phyloP scores from a whole-genome alignment of 768 basidiomycete genomes.

The Termitomyces sp. region DNA sequence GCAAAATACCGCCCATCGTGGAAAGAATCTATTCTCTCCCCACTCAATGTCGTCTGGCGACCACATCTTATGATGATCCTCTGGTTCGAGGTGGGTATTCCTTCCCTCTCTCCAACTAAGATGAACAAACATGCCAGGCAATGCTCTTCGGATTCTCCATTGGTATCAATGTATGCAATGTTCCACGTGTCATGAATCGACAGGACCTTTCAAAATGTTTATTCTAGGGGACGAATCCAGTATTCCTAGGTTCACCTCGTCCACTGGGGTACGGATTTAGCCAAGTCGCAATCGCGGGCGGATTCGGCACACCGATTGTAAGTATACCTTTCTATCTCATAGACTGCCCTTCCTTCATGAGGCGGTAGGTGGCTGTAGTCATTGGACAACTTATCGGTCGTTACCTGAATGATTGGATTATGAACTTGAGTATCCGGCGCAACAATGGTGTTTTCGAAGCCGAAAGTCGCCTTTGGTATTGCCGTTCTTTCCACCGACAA shows the following conservation, averaged over 20 bases:
- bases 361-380: conserved; percentile 28
- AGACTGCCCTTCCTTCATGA: background rate
- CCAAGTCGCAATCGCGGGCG: conserved; percentile 36
- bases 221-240: conserved; percentile 29
- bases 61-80: conserved; percentile 41
- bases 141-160: conserved; percentile 30
- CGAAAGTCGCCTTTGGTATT: conserved; percentile 46
- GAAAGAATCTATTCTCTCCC: conserved; percentile 29
- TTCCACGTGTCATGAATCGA: background rate
- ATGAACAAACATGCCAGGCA: conserved; percentile 6
- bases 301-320: conserved; percentile 37
- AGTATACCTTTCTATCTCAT: background rate
- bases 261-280: conserved; percentile 33
- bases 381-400: conserved; percentile 35
- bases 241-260: conserved; percentile 23
- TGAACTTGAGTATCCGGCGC: conserved; percentile 25
- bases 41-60: conserved; percentile 42
- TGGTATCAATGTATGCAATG: conserved; percentile 31
- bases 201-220: conserved; percentile 19
- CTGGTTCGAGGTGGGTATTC: conserved; percentile 32
- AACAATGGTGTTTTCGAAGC: conserved; percentile 40
- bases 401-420: conserved; percentile 35
- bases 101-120: background rate
- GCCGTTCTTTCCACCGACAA: background rate
- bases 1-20: conserved; percentile 34